phyloP scores from a whole-genome alignment of 2,329 filamentous ascomycete genomes.

The Trichoderma sp. region DNA sequence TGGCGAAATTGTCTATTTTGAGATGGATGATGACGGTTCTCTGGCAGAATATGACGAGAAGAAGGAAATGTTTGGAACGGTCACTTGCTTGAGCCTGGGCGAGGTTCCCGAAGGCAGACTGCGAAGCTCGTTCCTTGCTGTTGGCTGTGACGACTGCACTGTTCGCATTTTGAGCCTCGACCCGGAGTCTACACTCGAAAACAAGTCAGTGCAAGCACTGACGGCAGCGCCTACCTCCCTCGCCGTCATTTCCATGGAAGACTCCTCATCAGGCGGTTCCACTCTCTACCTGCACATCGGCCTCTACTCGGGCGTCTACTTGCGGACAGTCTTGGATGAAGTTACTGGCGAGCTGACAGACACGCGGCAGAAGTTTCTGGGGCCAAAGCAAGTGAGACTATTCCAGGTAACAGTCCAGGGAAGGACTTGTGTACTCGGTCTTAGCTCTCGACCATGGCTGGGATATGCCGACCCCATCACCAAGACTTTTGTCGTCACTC shows the following conservation, averaged over 20 bases:
- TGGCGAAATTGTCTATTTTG: conserved; percentile 96
- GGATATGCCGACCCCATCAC: conserved; percentile 88
- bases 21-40: conserved; percentile 89
- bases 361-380: conserved; percentile 89
- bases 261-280: conserved; percentile 82
- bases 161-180: conserved; percentile 89
- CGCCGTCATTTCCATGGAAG: conserved; percentile 91
- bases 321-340: conserved; percentile 91
- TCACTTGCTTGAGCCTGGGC: conserved; percentile 90
- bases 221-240: conserved; percentile 86
- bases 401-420: conserved; percentile 88
- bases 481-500: conserved; percentile 86
- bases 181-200: conserved; percentile 85
- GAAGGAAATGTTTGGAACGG: conserved; percentile 90
- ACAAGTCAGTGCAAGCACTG: conserved; percentile 89
- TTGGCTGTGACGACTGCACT: conserved; percentile 95
- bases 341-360: conserved; percentile 94
- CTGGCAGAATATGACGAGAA: conserved; percentile 93
- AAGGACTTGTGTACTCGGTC: conserved; percentile 78
- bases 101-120: conserved; percentile 87
- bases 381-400: conserved; percentile 82
- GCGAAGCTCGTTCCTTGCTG: conserved; percentile 87
- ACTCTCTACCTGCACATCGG: conserved; percentile 96
- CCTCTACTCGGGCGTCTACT: conserved; percentile 90
- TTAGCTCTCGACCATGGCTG: conserved; percentile 94